phyloP scores from a whole-genome alignment of 768 basidiomycete genomes.

The Pulveroboletus sp. region DNA sequence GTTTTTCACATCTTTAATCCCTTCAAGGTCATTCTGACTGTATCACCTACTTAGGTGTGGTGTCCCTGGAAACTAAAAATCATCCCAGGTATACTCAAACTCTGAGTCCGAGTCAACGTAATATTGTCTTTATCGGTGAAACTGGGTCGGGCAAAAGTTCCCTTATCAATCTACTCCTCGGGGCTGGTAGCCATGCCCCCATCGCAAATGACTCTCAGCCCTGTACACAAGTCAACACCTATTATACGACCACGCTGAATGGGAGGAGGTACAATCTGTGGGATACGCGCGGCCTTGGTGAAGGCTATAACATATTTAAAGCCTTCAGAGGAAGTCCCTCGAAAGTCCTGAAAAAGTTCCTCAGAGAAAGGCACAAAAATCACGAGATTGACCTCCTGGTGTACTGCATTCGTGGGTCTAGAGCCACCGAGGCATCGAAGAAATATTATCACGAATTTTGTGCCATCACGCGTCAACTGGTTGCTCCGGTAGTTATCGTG shows the following conservation, averaged over 20 bases:
- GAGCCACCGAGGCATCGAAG: slow-evolving; percentile 26
- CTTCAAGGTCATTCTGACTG: too few relatives aligned
- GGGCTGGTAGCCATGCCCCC: background rate
- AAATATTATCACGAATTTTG: slow-evolving; percentile 35
- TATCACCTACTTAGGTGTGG: too few relatives aligned
- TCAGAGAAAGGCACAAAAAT: slow-evolving; percentile 16
- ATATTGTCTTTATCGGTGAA: slow-evolving; percentile 25
- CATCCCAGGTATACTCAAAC: too few relatives aligned
- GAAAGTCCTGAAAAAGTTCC: slow-evolving; percentile 18
- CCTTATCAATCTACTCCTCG: slow-evolving; percentile 24
- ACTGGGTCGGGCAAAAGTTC: slow-evolving; percentile 27
- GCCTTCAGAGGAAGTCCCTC: slow-evolving; percentile 11
- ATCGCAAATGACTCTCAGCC: slow-evolving; percentile 9
- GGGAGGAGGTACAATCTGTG: slow-evolving; percentile 19
- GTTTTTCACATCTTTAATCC: too few relatives aligned
- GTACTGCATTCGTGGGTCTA: slow-evolving; percentile 34
- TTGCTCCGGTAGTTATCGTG: slow-evolving; percentile 36
- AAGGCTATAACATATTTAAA: slow-evolving; percentile 16
- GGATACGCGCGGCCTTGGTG: slow-evolving; percentile 39
- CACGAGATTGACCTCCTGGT: slow-evolving; percentile 39
- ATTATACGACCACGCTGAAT: slow-evolving; percentile 6
- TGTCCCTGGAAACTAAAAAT: too few relatives aligned
- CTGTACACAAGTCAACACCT: slow-evolving; percentile 10
- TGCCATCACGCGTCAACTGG: slow-evolving; percentile 31
- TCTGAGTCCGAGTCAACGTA: too few relatives aligned